phyloP scores from a whole-genome alignment of 441 rosid genomes.

The Eruca vesicaria region DNA sequence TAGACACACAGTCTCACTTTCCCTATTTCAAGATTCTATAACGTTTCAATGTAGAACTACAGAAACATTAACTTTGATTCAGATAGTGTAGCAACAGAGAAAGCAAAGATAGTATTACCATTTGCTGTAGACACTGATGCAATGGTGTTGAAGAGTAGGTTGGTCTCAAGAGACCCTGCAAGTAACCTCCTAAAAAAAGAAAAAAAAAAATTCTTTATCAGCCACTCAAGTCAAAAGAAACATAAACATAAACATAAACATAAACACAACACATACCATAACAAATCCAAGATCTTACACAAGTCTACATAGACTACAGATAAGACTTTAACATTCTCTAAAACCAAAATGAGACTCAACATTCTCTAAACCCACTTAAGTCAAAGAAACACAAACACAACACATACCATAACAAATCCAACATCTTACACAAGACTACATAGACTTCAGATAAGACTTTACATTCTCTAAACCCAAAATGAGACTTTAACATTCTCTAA shows the following conservation, averaged over 20 bases:
- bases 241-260: too few relatives aligned
- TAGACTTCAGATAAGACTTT: too few relatives aligned
- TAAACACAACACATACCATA: not conserved
- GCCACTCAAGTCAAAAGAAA: not conserved
- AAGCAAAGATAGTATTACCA: slow-evolving; percentile 30
- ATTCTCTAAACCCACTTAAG: too few relatives aligned
- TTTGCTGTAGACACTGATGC: slow-evolving; percentile 64
- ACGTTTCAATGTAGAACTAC: not conserved
- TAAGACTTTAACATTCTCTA: too few relatives aligned
- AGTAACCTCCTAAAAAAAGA: slow-evolving; percentile 6
- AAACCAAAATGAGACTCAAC: too few relatives aligned
- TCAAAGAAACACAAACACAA: not conserved
- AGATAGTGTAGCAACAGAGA: too few relatives aligned
- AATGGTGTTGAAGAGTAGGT: slow-evolving; percentile 41
- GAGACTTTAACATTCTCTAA: too few relatives aligned
- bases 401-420: not conserved
- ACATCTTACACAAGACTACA: not conserved
- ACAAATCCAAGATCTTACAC: not conserved
- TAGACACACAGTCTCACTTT: not conserved
- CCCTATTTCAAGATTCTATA: not conserved
- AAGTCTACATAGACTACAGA: too few relatives aligned
- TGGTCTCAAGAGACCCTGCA: slow-evolving; percentile 28
- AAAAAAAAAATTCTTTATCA: not conserved
- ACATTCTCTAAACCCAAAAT: too few relatives aligned
- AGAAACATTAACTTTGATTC: too few relatives aligned